Base-by-base conservation (phyloP, 2,329 filamentous ascomycete species). In the Colletotrichum godetiae region DNA sequence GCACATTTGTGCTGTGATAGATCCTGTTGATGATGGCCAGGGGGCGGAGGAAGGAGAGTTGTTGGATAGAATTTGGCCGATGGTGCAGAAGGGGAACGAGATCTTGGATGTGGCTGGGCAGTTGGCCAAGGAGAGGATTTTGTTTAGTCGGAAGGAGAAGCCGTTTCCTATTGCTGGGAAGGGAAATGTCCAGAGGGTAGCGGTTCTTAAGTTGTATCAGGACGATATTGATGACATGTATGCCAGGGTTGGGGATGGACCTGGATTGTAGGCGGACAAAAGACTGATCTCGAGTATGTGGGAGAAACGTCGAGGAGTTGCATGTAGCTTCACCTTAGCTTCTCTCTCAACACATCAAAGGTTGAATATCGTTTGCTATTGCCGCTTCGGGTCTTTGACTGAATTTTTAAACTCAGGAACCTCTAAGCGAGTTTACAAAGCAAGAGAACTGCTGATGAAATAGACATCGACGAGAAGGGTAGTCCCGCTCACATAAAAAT, bases 61-160 rank as follows among this genome's bases (percentile, higher is more conserved):
- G 3, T 63, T 77, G 60, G 46, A 79, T 76, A 12, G 84, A 15
- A 85, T 88, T 19, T 85, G 88, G 65, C 84, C 82, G 3, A 87
- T 84, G 62, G 86, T 86, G 29, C 85, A 88, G 77, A 88, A 88
- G 76, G 76, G 88, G 6, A 89, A 89, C 74, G 74, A 76, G 2
- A 75, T 88, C 1, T 76, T 88, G 24, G 84, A 86, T 0, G 78
- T 75, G 1, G 75, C 88, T 1, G 88, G 86, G 84, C 82, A 84
- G 0, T 42, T 79, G 4, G 79, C 88, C 1, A 80, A 84, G 56
- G 74, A 80, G 13, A 55, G 49, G 15, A 64, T 68, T 8, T 12
- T 64, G 10, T 64, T 64, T 35, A 84, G 82, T 4, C 88, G 88
- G 76, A 78, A 81, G 0, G 74, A 79, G 10, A 85, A 84, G 74